Evolutionary conservation across 2,329 filamentous ascomycete species (phyloP).

Genomic region (Elsinoe necatrix): DNA sequence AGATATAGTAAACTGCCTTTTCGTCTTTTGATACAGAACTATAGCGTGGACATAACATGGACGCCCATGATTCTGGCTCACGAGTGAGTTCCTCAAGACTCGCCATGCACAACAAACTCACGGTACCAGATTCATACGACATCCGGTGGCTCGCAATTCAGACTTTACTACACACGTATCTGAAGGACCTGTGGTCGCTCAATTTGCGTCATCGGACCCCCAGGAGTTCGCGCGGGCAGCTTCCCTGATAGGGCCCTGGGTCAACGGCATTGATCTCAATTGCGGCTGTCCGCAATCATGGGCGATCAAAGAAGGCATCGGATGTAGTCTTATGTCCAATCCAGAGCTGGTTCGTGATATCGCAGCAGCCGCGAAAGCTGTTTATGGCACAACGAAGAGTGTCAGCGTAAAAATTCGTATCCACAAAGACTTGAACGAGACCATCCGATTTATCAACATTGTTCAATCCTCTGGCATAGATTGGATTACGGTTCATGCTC

Average conservation of each 20-base stretch:
- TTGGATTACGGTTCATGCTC: slow-evolving; percentile 62
- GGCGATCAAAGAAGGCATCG: slow-evolving; percentile 60
- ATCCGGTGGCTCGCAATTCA: slow-evolving; percentile 42
- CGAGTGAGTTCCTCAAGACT: slow-evolving; percentile 20
- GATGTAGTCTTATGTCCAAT: slow-evolving; percentile 59
- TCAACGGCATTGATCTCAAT: slow-evolving; percentile 60
- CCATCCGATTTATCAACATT: slow-evolving; percentile 54
- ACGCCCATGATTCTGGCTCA: slow-evolving; percentile 54
- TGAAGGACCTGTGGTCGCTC: slow-evolving; percentile 55
- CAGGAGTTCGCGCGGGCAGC: slow-evolving; percentile 56
- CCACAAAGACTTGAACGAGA: slow-evolving; percentile 46
- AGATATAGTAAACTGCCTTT: slow-evolving; percentile 52
- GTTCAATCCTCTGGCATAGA: slow-evolving; percentile 55
- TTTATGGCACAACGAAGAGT: slow-evolving; percentile 44
- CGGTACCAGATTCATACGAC: slow-evolving; percentile 23
- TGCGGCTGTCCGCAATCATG: slow-evolving; percentile 66
- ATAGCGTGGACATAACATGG: slow-evolving; percentile 59
- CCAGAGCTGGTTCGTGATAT: slow-evolving; percentile 59
- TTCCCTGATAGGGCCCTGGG: slow-evolving; percentile 52
- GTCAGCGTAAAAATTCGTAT: slow-evolving; percentile 65
- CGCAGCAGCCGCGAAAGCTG: slow-evolving; percentile 48
- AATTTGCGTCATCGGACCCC: slow-evolving; percentile 57
- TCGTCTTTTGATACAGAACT: slow-evolving; percentile 56
- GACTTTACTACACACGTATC: slow-evolving; percentile 47
- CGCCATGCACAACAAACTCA: not conserved